These are phyloP conservation scores for Schizosaccharomyces octosporus DNA, from an alignment of 805 yeast species.

Conservation along the genomic window DNA sequence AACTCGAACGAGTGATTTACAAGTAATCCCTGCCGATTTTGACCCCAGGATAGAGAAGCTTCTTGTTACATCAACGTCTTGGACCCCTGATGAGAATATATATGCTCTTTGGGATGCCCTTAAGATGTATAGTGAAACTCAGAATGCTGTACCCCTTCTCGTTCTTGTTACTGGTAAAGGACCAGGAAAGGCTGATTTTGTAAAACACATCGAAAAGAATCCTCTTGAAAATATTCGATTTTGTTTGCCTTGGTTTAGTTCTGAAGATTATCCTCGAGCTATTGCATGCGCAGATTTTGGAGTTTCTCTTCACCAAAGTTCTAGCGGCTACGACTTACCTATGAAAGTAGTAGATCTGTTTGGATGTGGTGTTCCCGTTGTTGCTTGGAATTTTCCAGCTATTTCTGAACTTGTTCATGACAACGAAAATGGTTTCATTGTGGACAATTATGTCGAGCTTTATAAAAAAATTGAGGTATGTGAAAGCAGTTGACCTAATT, in stretches of 20 bases:
- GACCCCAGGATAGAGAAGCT: constrained; percentile 12
- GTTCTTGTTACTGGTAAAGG: constrained; percentile 95
- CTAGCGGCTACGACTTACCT: constrained; percentile 84
- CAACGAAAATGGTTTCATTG: constrained; percentile 42
- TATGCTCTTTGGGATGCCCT: constrained; percentile 43
- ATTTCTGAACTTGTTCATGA: constrained; percentile 49
- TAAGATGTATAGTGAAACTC: constrained; percentile 25
- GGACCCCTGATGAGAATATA: constrained; percentile 89
- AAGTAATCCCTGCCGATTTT: neutral
- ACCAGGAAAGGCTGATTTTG: constrained; percentile 38
- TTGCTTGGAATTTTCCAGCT: constrained; percentile 54
- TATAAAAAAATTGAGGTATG: constrained; percentile 8
- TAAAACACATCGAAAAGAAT: constrained; percentile 21
- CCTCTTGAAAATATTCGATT: constrained; percentile 27
- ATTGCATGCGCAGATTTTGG: constrained; percentile 66
- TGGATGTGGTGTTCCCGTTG: constrained; percentile 85
- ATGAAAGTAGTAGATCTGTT: constrained; percentile 93
- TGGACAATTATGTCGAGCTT: constrained; percentile 21
- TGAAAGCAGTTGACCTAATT: neutral
- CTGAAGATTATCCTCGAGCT: constrained; percentile 56
- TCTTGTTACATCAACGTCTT: constrained; percentile 73
- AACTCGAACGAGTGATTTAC: neutral
- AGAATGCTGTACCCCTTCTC: constrained; percentile 24
- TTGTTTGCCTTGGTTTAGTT: constrained; percentile 47
- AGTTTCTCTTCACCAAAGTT: constrained; percentile 68